Evolutionary conservation across 306 rosid genomes (phyloP), one percentile per base, ranked within the genome.

Genomic region (Trifolium repens): DNA sequence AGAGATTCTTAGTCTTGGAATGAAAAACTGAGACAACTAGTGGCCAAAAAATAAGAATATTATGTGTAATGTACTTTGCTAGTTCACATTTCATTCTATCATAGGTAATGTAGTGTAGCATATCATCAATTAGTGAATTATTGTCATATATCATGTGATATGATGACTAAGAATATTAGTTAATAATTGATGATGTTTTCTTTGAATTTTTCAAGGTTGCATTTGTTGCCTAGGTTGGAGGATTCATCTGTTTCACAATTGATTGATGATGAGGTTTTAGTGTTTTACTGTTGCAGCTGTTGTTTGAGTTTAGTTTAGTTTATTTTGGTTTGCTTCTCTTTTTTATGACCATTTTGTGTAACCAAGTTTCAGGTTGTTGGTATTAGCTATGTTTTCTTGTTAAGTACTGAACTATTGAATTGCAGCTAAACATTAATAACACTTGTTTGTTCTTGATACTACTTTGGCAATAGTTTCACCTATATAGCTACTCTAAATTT

Each of bases 11-110:
- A 49, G 42, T 81, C 78, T 66, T 14, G 16, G 8, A 46, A 55
- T 47, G n/a, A 46, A 27, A 35, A 59, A 67, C 8, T 57, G 9
- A 24, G 67, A 67, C 58, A 67, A 16, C 46, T 60, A n/a, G 67
- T 74, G 77, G 80, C 35, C 80, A 50, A 10, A 14, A 67, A 58
- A 17, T 53, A 53, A 53, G 60, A 53, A 53, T 53, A 53, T 53
- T 53, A 16, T 52, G 17, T 16, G 12, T 16, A 52, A n/a, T 52
- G 26, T 52, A 52, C 1, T 8, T 16, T 52, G 59, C 22, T 30
- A 60, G 22, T 30, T 60, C 22, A 30, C 66, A 27, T 17, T 60
- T 60, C 58, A 16, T 27, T 3, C 50, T 44, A 44, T 44, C 26
- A 13, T 46, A 39, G 17, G 17, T 53, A 53, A 53, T 52, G 58